A percentile compares a stretch with the other conserved stretches of the same genome.
phyloP scores from a whole-genome alignment of 177 flowering plant species.

The Telopea speciosissima region DNA sequence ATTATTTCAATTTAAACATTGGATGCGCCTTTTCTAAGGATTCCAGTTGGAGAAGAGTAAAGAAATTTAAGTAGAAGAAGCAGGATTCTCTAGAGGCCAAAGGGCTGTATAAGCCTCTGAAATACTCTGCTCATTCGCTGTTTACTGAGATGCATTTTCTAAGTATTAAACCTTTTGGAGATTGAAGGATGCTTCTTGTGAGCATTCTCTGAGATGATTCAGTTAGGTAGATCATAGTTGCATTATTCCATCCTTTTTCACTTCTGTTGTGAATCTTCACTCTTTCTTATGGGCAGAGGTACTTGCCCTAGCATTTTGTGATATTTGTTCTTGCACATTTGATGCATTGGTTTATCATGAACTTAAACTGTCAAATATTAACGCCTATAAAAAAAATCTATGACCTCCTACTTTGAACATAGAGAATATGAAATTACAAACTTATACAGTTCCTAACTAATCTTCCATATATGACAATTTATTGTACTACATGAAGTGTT shows the following conservation, averaged over 20 bases:
- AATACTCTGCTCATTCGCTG: too few relatives aligned
- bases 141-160: too few relatives aligned
- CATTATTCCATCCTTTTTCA: not conserved
- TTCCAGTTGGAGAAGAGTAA: too few relatives aligned
- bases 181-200: not conserved
- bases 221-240: not conserved
- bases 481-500: not conserved
- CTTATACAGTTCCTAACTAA: not conserved
- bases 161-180: too few relatives aligned
- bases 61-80: too few relatives aligned
- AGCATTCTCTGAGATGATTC: not conserved
- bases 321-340: not conserved
- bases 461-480: not conserved
- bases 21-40: too few relatives aligned
- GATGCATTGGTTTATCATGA: not conserved
- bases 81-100: too few relatives aligned
- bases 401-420: too few relatives aligned
- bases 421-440: not conserved
- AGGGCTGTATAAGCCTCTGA: too few relatives aligned
- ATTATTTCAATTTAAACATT: too few relatives aligned
- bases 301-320: not conserved
- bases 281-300: not conserved
- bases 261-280: not conserved
- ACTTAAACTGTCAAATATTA: not conserved
- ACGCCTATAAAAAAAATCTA: too few relatives aligned